Evolutionary conservation across 192 early-diverging fungal genomes (phyloP), one percentile per base, ranked within the genome.

Genomic region (Funneliformis geosporum): DNA sequence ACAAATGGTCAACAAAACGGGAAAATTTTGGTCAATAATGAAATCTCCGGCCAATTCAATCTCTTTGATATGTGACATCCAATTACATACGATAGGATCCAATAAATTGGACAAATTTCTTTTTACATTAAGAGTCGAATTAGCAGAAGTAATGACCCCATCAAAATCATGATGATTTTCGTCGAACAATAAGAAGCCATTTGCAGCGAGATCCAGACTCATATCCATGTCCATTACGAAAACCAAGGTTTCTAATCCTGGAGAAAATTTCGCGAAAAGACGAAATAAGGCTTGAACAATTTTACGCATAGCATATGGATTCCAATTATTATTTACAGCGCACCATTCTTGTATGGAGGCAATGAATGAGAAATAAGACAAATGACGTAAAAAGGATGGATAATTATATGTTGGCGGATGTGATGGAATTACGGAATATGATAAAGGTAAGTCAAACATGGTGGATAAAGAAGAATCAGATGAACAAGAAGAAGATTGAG

Each of bases 11-110:
- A 66, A 33, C 11, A 66, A 66, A 66, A 66, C 23, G 5, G 64
- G 64, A 18, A 66, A 66, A 66, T 66, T 33, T 66, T 66, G 25
- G 33, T 66, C 64, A 28, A 16, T 66, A 66, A 33, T 27, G 7
- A 66, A 66, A 66, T 66, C 64, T 18, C 64, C 64, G 12, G 64
- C 64, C 1, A 66, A 66, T 66, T 66, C 64, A 27, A 66, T 33
- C 8, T 66, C 64, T 33, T 66, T 66, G 33, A 66, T 66, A 33
- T 66, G 28, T 5, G 27, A 16, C 14, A 66, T 33, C 64, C 64
- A 66, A 33, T 66, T 25, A 18, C 64, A 27, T 33, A 66, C 33
- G 2, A 66, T 38, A 33, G n/a, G n/a, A 14, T 66, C 64, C 28
- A 25, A 27, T 66, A 66, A 38, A 12, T 38, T 66, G 5, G 33